Base-by-base conservation (phyloP, 78 protist genomes). In the Chrysochromulina parva region DNA sequence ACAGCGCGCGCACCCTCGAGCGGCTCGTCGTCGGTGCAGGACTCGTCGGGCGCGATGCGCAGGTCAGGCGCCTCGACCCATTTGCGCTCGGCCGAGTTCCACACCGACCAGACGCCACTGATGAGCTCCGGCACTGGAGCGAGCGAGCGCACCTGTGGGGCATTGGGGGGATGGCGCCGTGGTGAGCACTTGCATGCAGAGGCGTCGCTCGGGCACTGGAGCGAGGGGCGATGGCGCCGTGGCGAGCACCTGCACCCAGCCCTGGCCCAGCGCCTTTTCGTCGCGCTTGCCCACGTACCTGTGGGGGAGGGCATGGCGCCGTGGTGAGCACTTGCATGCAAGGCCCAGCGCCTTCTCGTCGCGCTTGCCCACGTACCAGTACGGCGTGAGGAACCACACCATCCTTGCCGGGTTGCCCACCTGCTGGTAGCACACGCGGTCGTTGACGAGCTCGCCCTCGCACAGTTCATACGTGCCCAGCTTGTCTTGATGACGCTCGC, bases 331-430 rank as follows among this genome's bases (percentile, higher is more conserved):
- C n/a, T n/a, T n/a, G n/a, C n/a, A n/a, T n/a, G n/a, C n/a, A n/a
- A n/a, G n/a, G n/a, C n/a, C n/a, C n/a, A n/a, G n/a, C n/a, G n/a
- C n/a, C n/a, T n/a, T n/a, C 82, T 74, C 82, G 52, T 14, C 82
- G 58, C 58, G 1, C 55, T 74, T 74, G 57, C 82, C 82, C 38
- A 74, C 26, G 71, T 65, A 65, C 82, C 82, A 74, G 82, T 74
- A 74, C 14, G 82, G 82, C 53, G 53, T 74, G 82, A 74, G 82
- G 57, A 74, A 74, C 82, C 82, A 74, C 57, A 74, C 48, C 82
- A 74, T 74, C 20, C 82, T 53, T 19, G 82, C 38, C 17, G 82
- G 57, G 57, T 74, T 74, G 82, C 26, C 82, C 14, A 48, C 55
- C 24, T 74, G 82, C 14, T 74, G 57, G 55, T 74, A 74, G 82